These are phyloP conservation scores for Cyberlindnera mississippiensis DNA, from an alignment of 805 yeast species.

Conservation along the genomic window DNA sequence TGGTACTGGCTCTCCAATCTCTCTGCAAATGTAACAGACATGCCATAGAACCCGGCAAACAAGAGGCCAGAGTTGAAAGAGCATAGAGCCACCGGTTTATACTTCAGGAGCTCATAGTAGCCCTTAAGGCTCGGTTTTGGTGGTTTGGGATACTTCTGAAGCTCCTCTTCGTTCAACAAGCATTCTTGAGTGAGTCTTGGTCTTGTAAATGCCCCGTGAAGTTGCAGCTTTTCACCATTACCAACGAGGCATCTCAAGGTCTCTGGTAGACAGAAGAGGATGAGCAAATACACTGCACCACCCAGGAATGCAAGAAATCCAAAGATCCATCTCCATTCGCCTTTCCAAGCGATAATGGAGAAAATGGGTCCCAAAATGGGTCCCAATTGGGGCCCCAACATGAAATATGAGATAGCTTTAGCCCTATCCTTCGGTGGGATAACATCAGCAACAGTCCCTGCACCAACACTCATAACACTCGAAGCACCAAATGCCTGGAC, in stretches of 20 bases:
- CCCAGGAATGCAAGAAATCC: slow-evolving; percentile 72
- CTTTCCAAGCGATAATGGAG: slow-evolving; percentile 65
- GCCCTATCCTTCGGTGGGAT: slow-evolving; percentile 68
- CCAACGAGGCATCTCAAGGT: slow-evolving; percentile 66
- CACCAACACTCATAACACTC: slow-evolving; percentile 87
- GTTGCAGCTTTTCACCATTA: slow-evolving; percentile 36
- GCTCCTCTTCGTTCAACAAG: slow-evolving; percentile 9
- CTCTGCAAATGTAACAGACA: slow-evolving; percentile 46
- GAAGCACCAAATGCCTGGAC: slow-evolving; percentile 84
- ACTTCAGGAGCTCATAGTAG: slow-evolving; percentile 36
- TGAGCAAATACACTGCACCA: slow-evolving; percentile 46
- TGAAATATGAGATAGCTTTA: slow-evolving; percentile 76
- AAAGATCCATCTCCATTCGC: slow-evolving; percentile 83
- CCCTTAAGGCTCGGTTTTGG: slow-evolving; percentile 39
- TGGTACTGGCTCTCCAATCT: slow-evolving; percentile 36
- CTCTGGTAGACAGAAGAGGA: slow-evolving; percentile 69
- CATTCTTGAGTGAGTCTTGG: slow-evolving; percentile 30
- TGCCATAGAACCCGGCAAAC: slow-evolving; percentile 53
- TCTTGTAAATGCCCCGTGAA: slow-evolving; percentile 25
- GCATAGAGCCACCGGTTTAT: slow-evolving; percentile 42
- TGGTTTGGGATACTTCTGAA: slow-evolving; percentile 38
- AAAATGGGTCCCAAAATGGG: slow-evolving; percentile 83
- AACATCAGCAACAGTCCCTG: slow-evolving; percentile 83
- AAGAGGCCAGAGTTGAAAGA: slow-evolving; percentile 45
- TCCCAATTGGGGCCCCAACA: slow-evolving; percentile 83